Percentiles rank a stretch among this genome's conserved stretches.
Evolutionary conservation across 805 yeast species (phyloP).

Genomic region (Starmerella kuoi): DNA sequence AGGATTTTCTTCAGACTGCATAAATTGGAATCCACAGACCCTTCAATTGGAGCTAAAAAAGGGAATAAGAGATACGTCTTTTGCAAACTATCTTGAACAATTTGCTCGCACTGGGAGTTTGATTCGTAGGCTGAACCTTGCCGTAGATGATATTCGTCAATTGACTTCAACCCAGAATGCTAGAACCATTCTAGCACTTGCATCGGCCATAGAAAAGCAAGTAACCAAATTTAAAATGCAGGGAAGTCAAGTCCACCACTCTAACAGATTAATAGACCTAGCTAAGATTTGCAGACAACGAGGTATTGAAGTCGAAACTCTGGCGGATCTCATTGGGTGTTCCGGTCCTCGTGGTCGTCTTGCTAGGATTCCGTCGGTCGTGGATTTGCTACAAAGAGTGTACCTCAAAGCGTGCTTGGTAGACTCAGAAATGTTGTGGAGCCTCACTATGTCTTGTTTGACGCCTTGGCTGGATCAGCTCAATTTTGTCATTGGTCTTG

Average conservation of each 20-base stretch:
- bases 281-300: neutral
- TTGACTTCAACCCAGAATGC: neutral
- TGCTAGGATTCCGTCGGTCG: constrained; percentile 8
- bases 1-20: constrained; percentile 9
- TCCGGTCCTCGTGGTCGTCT: constrained; percentile 6
- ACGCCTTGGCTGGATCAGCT: constrained; percentile 20
- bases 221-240: neutral
- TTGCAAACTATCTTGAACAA: constrained; percentile 1
- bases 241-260: neutral
- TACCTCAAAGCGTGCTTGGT: constrained; percentile 2
- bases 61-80: neutral
- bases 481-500: constrained; percentile 14
- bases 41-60: constrained; percentile 1
- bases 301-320: neutral
- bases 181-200: constrained; percentile 9
- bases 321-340: constrained; percentile 20
- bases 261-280: neutral
- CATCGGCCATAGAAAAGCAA: constrained; percentile 8
- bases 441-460: constrained; percentile 7
- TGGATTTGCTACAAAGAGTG: constrained; percentile 12
- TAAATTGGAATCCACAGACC: constrained; percentile 1
- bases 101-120: constrained; percentile 10
- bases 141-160: constrained; percentile 5
- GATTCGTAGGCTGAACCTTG: constrained; percentile 10
- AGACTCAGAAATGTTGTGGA: constrained; percentile 14